A percentile compares a stretch with the other conserved stretches of the same genome.
phyloP scores from a whole-genome alignment of 176 grass and related monocot species.

The Oryza brachyantha region DNA sequence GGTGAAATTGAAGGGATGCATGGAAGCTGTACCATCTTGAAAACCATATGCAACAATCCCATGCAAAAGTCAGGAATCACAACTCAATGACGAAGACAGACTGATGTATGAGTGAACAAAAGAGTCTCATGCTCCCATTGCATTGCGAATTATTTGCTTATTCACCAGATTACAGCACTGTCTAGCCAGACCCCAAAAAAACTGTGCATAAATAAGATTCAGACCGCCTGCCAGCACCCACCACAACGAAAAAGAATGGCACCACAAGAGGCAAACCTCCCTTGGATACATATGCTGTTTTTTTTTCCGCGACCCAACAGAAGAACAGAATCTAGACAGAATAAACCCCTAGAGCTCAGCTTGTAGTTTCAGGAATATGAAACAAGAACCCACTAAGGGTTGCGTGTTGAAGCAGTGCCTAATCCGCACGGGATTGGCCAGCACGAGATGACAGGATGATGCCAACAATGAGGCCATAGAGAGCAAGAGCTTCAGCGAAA shows the following conservation, averaged over 20 bases:
- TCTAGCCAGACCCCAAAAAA: conserved; percentile 41
- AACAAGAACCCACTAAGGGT: not conserved
- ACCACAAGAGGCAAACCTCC: conserved; percentile 32
- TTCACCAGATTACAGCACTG: too few relatives aligned
- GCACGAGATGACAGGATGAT: conserved; percentile 84
- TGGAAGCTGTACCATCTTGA: too few relatives aligned
- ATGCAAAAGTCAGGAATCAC: too few relatives aligned
- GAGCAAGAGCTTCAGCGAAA: conserved; percentile 71
- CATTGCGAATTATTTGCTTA: too few relatives aligned
- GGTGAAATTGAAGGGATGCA: too few relatives aligned
- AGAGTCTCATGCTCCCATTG: too few relatives aligned
- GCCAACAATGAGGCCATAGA: conserved; percentile 74
- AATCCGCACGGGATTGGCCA: conserved; percentile 72
- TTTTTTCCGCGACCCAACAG: too few relatives aligned
- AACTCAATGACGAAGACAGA: too few relatives aligned
- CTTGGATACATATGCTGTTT: conserved; percentile 53
- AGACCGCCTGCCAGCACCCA: too few relatives aligned
- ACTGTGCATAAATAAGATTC: conserved; percentile 29
- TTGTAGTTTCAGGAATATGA: conserved; percentile 42
- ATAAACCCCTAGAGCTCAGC: conserved; percentile 44
- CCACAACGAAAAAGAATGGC: conserved; percentile 33
- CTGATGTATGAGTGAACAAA: too few relatives aligned
- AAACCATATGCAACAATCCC: too few relatives aligned
- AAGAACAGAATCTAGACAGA: too few relatives aligned
- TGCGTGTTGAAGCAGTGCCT: conserved; percentile 1